Evolutionary conservation across 306 rosid genomes (phyloP).

Genomic region (Corylus heterophylla): DNA sequence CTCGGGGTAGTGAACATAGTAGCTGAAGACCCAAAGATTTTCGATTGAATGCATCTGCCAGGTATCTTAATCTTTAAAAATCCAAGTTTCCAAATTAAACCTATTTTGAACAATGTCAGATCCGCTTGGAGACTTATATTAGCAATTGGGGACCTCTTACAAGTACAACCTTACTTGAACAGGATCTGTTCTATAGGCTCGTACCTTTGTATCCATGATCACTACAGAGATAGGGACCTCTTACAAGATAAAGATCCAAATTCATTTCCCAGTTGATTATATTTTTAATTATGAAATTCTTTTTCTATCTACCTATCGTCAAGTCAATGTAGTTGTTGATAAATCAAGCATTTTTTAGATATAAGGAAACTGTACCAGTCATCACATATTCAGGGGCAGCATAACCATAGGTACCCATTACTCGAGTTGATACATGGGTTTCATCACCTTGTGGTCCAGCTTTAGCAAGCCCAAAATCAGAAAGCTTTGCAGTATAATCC

Average conservation of each 20-base stretch:
- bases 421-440: constrained; percentile 66
- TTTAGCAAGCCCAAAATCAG: constrained; percentile 69
- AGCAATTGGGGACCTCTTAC: too few species aligned
- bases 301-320: not conserved
- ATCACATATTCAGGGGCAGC: constrained; percentile 70
- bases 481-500: constrained; percentile 68
- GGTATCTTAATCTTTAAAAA: too few species aligned
- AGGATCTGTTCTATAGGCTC: too few species aligned
- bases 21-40: too few species aligned
- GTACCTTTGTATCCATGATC: too few species aligned
- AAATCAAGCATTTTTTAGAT: constrained; percentile 10
- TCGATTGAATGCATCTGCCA: too few species aligned
- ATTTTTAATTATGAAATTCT: not conserved
- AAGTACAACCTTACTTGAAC: too few species aligned
- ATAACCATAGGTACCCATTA: constrained; percentile 69
- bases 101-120: too few species aligned
- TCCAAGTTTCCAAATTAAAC: too few species aligned
- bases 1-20: too few species aligned
- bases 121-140: too few species aligned
- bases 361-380: constrained; percentile 49
- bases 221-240: too few species aligned
- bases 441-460: constrained; percentile 74
- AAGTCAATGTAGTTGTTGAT: not conserved
- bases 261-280: not conserved
- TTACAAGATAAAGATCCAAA: not conserved